Evolutionary conservation across 257 asterid species (phyloP).

Genomic region (Fraxinus americana): DNA sequence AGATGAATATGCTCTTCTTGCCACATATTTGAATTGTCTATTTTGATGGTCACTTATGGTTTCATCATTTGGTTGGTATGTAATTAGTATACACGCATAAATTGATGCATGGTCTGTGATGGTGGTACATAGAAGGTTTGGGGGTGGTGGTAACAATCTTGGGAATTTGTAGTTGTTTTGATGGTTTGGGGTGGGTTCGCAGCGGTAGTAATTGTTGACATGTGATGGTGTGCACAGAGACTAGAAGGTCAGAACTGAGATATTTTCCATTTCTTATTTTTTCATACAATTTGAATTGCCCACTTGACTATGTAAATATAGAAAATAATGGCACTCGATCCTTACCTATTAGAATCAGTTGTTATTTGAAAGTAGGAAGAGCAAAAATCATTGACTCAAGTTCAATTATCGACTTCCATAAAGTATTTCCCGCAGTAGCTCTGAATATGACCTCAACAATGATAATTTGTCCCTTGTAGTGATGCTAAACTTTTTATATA

Average conservation of each 20-base stretch:
- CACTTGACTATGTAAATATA: not conserved
- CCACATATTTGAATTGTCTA: not conserved
- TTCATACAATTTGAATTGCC: not conserved
- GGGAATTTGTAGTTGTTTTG: not conserved
- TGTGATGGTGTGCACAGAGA: not conserved
- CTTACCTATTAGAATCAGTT: not conserved
- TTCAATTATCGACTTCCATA: not conserved
- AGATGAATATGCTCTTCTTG: constrained; percentile 34
- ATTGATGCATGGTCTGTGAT: not conserved
- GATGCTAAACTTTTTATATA: not conserved
- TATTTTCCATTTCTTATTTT: not conserved
- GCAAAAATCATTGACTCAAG: not conserved
- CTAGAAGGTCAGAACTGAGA: not conserved
- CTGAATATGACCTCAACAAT: not conserved
- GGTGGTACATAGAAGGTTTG: not conserved
- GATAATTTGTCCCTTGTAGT: not conserved
- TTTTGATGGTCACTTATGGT: constrained; percentile 15
- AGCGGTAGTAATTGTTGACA: not conserved
- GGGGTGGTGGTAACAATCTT: not conserved
- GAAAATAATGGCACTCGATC: not conserved
- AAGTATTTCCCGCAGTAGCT: not conserved
- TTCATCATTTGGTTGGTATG: not conserved
- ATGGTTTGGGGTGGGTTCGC: not conserved
- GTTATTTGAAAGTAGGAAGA: not conserved
- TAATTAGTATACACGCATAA: not conserved